These are phyloP conservation scores for Alternaria triticimaculans DNA, from an alignment of 2,329 filamentous ascomycete species.

Conservation along the genomic window DNA sequence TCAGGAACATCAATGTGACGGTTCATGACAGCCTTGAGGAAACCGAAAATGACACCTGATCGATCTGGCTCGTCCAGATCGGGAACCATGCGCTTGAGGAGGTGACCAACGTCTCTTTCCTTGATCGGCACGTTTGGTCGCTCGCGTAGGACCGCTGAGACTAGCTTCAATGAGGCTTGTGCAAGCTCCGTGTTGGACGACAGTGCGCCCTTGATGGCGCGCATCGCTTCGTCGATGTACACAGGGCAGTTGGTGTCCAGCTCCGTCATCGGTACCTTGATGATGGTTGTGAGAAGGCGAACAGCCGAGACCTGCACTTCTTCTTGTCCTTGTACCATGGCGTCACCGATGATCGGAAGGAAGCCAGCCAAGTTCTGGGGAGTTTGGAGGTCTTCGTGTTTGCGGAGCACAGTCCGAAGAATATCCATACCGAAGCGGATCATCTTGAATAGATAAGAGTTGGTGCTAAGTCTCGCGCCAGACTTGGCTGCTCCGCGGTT, in stretches of 20 bases:
- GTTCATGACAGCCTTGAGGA: constrained; percentile 84
- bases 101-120: constrained; percentile 80
- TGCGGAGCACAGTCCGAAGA: constrained; percentile 82
- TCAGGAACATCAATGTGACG: constrained; percentile 84
- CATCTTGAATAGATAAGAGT: constrained; percentile 85
- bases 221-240: constrained; percentile 84
- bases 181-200: constrained; percentile 83
- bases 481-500: constrained; percentile 76
- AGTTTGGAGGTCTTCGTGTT: constrained; percentile 81
- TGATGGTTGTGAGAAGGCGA: constrained; percentile 81
- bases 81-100: constrained; percentile 81
- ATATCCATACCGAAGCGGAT: constrained; percentile 87
- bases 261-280: constrained; percentile 78
- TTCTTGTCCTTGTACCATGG: constrained; percentile 82
- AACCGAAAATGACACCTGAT: constrained; percentile 93
- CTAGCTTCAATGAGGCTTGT: constrained; percentile 86
- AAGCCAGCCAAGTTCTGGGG: constrained; percentile 83
- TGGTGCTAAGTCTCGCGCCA: constrained; percentile 72
- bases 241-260: constrained; percentile 75
- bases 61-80: constrained; percentile 92
- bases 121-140: constrained; percentile 76
- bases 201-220: constrained; percentile 76
- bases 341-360: constrained; percentile 86
- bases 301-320: constrained; percentile 91
- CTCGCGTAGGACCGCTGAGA: constrained; percentile 85